A percentile compares a stretch with the other conserved stretches of the same genome.
These are phyloP conservation scores for Alternaria sp. DNA, from an alignment of 2,329 filamentous ascomycete species.

Conservation along the genomic window DNA sequence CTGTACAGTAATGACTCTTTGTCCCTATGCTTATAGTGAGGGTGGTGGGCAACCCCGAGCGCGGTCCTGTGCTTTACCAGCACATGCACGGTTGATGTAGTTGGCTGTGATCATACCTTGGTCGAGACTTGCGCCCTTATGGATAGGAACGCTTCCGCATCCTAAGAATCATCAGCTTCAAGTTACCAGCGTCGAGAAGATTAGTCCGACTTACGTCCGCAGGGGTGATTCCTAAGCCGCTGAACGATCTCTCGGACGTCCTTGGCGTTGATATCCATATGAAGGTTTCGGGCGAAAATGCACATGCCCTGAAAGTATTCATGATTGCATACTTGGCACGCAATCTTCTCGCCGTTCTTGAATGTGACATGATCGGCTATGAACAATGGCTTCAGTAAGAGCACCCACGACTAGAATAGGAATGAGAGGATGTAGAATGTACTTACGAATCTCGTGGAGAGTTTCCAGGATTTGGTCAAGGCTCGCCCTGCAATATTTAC, in stretches of 20 bases:
- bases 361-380: background rate
- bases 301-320: background rate
- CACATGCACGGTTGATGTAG: background rate
- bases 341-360: background rate
- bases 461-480: background rate
- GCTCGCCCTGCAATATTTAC: background rate
- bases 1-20: background rate
- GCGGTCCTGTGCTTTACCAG: background rate
- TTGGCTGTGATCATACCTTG: constrained; percentile 1
- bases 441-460: background rate
- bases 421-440: background rate
- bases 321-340: background rate
- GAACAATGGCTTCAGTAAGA: background rate
- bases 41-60: background rate
- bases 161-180: background rate
- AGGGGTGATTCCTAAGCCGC: background rate
- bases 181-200: background rate
- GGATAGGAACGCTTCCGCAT: background rate
- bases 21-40: background rate
- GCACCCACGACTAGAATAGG: background rate
- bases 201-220: background rate
- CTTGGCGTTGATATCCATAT: background rate
- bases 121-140: background rate
- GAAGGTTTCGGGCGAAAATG: background rate
- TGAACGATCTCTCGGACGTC: background rate